phyloP scores from a whole-genome alignment of 495 filamentous ascomycete genomes.

The Margaritispora aquatica region DNA sequence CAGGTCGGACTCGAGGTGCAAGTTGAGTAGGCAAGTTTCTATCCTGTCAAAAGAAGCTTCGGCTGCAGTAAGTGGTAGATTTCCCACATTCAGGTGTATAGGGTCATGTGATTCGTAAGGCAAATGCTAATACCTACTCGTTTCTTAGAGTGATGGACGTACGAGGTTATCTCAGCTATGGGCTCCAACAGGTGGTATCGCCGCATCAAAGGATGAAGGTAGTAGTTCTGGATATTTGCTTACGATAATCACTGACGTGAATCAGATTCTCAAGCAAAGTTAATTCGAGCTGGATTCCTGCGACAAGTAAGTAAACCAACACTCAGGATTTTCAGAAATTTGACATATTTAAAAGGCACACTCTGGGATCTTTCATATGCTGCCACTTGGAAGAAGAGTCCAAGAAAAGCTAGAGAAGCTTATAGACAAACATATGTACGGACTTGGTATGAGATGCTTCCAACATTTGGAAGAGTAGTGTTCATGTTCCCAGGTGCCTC shows the following conservation, averaged over 20 bases:
- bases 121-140: not conserved
- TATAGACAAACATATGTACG: constrained; percentile 84
- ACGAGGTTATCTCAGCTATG: constrained; percentile 68
- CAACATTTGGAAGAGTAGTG: not conserved
- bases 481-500: constrained; percentile 61
- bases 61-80: not conserved
- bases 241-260: not conserved
- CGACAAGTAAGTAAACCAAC: constrained; percentile 55
- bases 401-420: constrained; percentile 82
- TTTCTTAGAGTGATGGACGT: constrained; percentile 44
- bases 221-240: not conserved
- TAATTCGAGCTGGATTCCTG: constrained; percentile 74
- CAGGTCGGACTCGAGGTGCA: not conserved
- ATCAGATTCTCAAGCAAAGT: constrained; percentile 66
- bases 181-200: constrained; percentile 70
- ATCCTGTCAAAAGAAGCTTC: not conserved
- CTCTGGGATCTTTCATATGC: constrained; percentile 86
- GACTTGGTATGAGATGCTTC: constrained; percentile 49
- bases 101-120: not conserved
- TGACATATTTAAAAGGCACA: constrained; percentile 49
- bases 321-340: no score
- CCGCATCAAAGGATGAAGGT: constrained; percentile 43
- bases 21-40: not conserved
- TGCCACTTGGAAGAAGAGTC: constrained; percentile 83
- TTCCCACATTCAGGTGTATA: not conserved